Conservation (phyloP, 768 basidiomycete species). For the Lentinus brumalis region DNA sequence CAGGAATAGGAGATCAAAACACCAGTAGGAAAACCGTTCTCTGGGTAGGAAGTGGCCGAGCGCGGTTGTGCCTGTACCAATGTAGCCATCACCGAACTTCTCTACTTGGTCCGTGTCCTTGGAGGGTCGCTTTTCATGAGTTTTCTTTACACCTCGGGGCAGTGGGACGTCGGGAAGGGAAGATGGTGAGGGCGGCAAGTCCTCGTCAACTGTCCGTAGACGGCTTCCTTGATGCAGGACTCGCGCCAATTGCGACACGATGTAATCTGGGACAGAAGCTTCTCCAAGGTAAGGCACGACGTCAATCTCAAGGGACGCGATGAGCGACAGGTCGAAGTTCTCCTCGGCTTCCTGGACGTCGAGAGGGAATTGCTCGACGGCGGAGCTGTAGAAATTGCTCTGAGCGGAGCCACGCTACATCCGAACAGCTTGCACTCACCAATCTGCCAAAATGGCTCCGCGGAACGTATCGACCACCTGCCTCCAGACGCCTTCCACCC, state of each 20-base stretch:
- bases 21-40: conserved; percentile 92
- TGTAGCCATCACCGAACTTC: conserved; percentile 37
- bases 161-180: conserved; percentile 13
- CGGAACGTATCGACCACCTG: conserved; percentile 80
- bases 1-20: conserved; percentile 82
- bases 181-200: conserved; percentile 22
- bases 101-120: conserved; percentile 19
- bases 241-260: conserved; percentile 68
- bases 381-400: conserved; percentile 44
- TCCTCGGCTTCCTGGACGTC: conserved; percentile 78
- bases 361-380: conserved; percentile 55
- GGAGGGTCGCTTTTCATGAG: not conserved
- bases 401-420: not conserved
- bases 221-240: conserved; percentile 74
- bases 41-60: conserved; percentile 58
- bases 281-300: conserved; percentile 78
- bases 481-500: conserved; percentile 83
- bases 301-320: conserved; percentile 77
- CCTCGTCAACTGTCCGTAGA: conserved; percentile 43
- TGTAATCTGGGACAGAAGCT: conserved; percentile 64
- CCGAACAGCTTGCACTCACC: conserved; percentile 48
- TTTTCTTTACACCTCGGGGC: not conserved
- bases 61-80: conserved; percentile 62
- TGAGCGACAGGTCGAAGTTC: conserved; percentile 81
- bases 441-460: conserved; percentile 83